Conservation (phyloP, 176 grass and related monocot species). For the Neostapfia colusana region DNA sequence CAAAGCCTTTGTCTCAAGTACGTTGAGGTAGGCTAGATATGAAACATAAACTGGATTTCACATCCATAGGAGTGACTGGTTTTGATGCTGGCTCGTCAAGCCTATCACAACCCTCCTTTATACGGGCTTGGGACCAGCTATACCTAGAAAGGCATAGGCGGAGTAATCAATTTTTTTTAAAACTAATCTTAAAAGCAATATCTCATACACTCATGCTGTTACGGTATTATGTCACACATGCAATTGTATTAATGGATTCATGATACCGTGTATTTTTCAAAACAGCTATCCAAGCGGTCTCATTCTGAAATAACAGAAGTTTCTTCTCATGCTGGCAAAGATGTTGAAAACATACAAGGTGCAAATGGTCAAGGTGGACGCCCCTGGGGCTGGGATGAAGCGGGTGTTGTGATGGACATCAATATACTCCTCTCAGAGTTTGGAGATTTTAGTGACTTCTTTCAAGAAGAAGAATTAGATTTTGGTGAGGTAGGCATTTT, state of each 20-base stretch:
- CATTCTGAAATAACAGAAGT: slow-evolving; percentile 53
- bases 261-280: slow-evolving; percentile 39
- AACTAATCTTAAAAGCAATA: neutral
- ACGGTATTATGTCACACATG: neutral
- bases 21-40: too few relatives aligned
- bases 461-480: slow-evolving; percentile 66
- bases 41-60: too few relatives aligned
- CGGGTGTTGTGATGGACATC: slow-evolving; percentile 73
- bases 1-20: too few relatives aligned
- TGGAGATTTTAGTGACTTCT: slow-evolving; percentile 95
- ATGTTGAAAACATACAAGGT: slow-evolving; percentile 50
- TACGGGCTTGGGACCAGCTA: too few relatives aligned
- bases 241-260: neutral
- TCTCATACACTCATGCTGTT: slow-evolving; percentile 8
- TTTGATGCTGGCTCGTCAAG: too few relatives aligned
- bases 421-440: slow-evolving; percentile 82
- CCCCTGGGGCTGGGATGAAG: slow-evolving; percentile 82
- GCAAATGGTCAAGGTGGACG: slow-evolving; percentile 50
- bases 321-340: slow-evolving; percentile 69
- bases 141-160: too few relatives aligned
- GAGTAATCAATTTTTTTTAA: too few relatives aligned
- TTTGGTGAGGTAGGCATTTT: slow-evolving; percentile 84
- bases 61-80: too few relatives aligned
- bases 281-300: slow-evolving; percentile 72
- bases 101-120: too few relatives aligned